Base-by-base conservation (phyloP, 257 asterid species). In the Gentiana straminea region DNA sequence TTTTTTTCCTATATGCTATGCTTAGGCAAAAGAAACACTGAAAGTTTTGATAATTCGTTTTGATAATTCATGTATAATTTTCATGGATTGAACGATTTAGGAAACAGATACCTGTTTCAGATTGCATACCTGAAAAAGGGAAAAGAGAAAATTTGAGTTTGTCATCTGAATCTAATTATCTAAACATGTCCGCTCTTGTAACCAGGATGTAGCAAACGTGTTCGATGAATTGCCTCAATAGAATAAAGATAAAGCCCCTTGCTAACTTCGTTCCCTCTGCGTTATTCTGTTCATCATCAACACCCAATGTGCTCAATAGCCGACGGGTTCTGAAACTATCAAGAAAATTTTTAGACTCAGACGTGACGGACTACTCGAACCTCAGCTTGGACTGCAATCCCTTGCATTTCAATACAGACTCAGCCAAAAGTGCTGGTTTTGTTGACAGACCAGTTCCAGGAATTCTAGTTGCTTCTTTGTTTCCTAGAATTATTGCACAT, bases 401-500 rank as follows among this genome's bases (percentile, higher is more conserved):
- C 3, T 66, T 91, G 71, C 98, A 87, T 64, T 87, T 77, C 53
- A 84, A 87, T 65, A 46, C 63, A 50, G 76, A 76, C 55, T 61
- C 52, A 38, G 96, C 96, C 15, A 73, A 45, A 66, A 56, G 51
- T 49, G 89, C 88, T 12, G 96, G 96, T 39, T 87, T 84, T 54
- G 10, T 4, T 0, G 88, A 72, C 34, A 44, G 63, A 57, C 73
- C 79, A 4, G 79, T 91, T 58, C 97, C 95, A 0, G 94, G 98
- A 64, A 76, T 84, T 73, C 84, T 87, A 37, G 88, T 87, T 7
- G 96, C 94, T 41, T 76, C 95, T 33, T 47, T 87, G 69, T 87
- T 91, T 68, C 96, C 98, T 8, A 71, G 90, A 55, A 77, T 83
- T 54, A 84, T 84, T 15, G 95, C 98, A 64, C 77, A 84, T 49